Conservation (phyloP, 2,329 filamentous ascomycete species). For the Ophiostoma triangulosporum region DNA sequence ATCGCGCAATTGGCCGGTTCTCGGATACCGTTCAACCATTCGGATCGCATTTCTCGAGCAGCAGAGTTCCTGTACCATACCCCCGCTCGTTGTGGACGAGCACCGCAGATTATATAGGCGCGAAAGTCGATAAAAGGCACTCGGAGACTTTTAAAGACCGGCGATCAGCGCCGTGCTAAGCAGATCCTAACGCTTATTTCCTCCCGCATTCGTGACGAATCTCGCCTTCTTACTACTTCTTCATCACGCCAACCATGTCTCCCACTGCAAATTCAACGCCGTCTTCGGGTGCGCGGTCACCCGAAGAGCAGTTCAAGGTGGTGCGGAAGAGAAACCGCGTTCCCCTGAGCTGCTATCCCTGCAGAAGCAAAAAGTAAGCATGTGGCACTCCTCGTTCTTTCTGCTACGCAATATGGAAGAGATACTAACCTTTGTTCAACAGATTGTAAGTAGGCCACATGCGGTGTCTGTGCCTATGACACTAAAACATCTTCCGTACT, state of each 20-base stretch:
- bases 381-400: constrained; percentile 16
- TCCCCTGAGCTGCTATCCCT: constrained; percentile 82
- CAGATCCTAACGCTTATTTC: not conserved
- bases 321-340: constrained; percentile 87
- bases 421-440: constrained; percentile 4
- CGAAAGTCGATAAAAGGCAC: not conserved
- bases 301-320: constrained; percentile 74
- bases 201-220: not conserved
- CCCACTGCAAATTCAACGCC: constrained; percentile 67
- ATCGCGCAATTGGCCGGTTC: not conserved
- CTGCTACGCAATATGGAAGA: not conserved
- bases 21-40: not conserved
- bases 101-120: not conserved
- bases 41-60: not conserved
- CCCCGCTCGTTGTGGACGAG: not conserved
- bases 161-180: not conserved
- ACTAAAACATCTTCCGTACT: not conserved
- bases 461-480: no score
- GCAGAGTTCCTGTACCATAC: not conserved
- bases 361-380: constrained; percentile 70
- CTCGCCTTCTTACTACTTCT: not conserved
- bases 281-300: constrained; percentile 63
- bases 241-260: constrained; percentile 37
- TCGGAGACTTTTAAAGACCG: not conserved
- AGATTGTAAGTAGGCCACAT: constrained; percentile 13